Base-by-base conservation (phyloP, 73 alveolate genomes). In the Paramecium biaurelia region DNA sequence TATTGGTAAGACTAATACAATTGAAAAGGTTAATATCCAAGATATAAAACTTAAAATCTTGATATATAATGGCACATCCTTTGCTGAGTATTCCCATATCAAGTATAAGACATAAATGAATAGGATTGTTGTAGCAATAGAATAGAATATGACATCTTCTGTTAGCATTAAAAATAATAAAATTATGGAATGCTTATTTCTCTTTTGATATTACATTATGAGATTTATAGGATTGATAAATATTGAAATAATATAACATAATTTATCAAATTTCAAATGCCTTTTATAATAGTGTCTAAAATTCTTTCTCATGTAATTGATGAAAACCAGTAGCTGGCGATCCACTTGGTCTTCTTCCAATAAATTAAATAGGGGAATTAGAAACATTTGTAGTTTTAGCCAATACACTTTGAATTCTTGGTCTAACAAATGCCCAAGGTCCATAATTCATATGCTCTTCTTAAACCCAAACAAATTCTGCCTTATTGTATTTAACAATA, bases 361-460 rank as follows among this genome's bases (percentile, higher is more conserved):
- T 85, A 41, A 37, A 86, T 41, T 18, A 53, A 30, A 86, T 28
- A 18, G 59, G 70, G 26, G 42, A 12, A 37, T 86, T 32, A 43
- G 70, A 20, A 5, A 34, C 11, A 26, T 49, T 85, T 32, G 70
- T 37, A 58, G 84, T 76, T 53, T 86, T 76, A 4, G 70, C 63
- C 7, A 86, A 63, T 38, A 72, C 85, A 21, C 72, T 68, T 21
- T 63, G 57, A 5, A 86, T 67, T 86, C 93, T 86, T 15, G 93
- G 87, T 63, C 72, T 59, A 15, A 37, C 86, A 76, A 86, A 86
- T 20, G 70, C 43, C 93, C 93, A 86, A 18, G 88, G 88, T 11
- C 93, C 93, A 63, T 86, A 68, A 86, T 86, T 86, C 63, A 58
- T 47, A 41, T 86, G 93, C 26, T 86, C 93, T 63, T 86, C 93